phyloP scores from a whole-genome alignment of 2,329 filamentous ascomycete genomes.

The Pyrenophora tritici-repentis region DNA sequence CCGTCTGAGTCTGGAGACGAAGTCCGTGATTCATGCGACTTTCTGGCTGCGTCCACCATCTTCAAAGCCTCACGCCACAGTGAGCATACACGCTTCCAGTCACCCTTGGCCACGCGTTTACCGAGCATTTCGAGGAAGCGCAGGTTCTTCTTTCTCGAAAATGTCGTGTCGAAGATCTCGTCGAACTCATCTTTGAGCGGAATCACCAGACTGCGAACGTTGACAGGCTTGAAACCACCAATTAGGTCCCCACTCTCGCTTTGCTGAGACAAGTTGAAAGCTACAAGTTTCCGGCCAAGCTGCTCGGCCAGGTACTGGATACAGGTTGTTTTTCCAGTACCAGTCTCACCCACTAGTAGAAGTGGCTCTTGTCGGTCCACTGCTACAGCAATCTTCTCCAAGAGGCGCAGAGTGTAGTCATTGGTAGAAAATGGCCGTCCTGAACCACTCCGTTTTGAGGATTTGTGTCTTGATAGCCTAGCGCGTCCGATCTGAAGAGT shows the following conservation, averaged over 20 bases:
- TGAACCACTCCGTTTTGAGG: slow-evolving; percentile 46
- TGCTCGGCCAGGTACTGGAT: slow-evolving; percentile 88
- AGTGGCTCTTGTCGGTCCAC: slow-evolving; percentile 86
- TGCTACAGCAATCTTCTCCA: slow-evolving; percentile 86
- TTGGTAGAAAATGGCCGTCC: slow-evolving; percentile 81
- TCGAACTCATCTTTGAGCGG: slow-evolving; percentile 94
- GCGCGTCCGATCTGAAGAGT: slow-evolving; percentile 48
- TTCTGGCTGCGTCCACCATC: slow-evolving; percentile 69
- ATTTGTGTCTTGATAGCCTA: slow-evolving; percentile 52
- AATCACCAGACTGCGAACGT: slow-evolving; percentile 82
- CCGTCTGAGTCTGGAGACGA: slow-evolving; percentile 49
- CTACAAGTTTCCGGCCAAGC: slow-evolving; percentile 83
- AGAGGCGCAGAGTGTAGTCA: slow-evolving; percentile 76
- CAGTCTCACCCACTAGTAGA: slow-evolving; percentile 95
- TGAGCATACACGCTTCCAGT: slow-evolving; percentile 85
- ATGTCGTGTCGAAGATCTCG: slow-evolving; percentile 83
- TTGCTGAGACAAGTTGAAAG: slow-evolving; percentile 96
- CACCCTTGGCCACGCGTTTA: slow-evolving; percentile 77
- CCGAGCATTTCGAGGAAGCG: slow-evolving; percentile 77
- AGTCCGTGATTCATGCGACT: slow-evolving; percentile 49
- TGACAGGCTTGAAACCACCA: slow-evolving; percentile 95
- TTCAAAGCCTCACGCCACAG: slow-evolving; percentile 88
- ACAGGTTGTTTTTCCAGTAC: slow-evolving; percentile 96
- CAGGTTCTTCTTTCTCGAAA: slow-evolving; percentile 85
- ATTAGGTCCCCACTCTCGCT: slow-evolving; percentile 95